These are phyloP conservation scores for Wickerhamiella siamensis DNA, from an alignment of 805 yeast species.

Conservation along the genomic window DNA sequence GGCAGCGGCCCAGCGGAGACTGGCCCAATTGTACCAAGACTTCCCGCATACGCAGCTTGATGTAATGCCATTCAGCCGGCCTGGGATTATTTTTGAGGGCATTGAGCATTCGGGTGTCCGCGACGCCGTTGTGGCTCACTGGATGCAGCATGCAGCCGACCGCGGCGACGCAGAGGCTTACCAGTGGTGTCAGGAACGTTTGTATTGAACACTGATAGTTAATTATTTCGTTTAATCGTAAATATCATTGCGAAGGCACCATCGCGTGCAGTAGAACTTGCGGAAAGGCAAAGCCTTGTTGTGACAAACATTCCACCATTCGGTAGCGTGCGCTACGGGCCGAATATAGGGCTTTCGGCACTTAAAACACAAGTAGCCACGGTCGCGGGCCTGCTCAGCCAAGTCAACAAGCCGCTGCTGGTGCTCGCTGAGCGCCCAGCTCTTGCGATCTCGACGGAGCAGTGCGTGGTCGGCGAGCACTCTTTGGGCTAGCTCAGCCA, in stretches of 20 bases:
- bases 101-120: conserved; percentile 10
- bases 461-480: conserved; percentile 5
- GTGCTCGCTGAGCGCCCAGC: neutral
- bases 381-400: neutral
- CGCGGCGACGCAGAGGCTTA: conserved; percentile 8
- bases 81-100: conserved; percentile 14
- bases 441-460: neutral
- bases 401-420: neutral
- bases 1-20: conserved; percentile 16
- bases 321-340: neutral
- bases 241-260: neutral
- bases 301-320: conserved; percentile 4
- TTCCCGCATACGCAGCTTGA: conserved; percentile 15
- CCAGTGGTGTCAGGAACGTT: conserved; percentile 4
- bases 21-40: conserved; percentile 17
- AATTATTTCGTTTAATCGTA: neutral
- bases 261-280: conserved; percentile 1
- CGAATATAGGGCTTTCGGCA: neutral
- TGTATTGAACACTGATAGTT: no score
- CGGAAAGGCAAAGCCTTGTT: conserved; percentile 3
- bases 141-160: conserved; percentile 15
- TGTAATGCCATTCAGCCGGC: conserved; percentile 15
- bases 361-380: neutral
- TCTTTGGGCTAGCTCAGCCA: conserved; percentile 10
- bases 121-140: conserved; percentile 16